Conservation (phyloP, 495 filamentous ascomycete genomes). For the Podospora australis region DNA sequence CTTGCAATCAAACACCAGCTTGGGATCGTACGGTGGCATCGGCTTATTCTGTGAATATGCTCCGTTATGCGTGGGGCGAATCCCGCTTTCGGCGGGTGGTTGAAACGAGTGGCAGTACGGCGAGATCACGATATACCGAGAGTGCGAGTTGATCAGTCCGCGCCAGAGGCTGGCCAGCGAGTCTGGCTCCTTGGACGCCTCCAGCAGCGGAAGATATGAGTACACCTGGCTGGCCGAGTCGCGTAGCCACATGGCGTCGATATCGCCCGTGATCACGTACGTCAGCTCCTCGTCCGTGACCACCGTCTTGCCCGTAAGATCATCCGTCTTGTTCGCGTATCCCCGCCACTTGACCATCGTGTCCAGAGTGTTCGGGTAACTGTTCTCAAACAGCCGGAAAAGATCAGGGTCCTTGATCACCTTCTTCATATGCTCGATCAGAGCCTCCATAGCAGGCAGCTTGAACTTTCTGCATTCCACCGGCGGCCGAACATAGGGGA, state of each 20-base stretch:
- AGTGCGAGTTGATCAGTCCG: slow-evolving; percentile 54
- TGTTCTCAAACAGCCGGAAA: slow-evolving; percentile 55
- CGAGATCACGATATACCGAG: slow-evolving; percentile 49
- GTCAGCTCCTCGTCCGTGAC: slow-evolving; percentile 55
- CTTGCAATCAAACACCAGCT: slow-evolving; percentile 56
- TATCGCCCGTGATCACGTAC: slow-evolving; percentile 59
- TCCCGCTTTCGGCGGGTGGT: slow-evolving; percentile 48
- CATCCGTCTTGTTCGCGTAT: slow-evolving; percentile 36
- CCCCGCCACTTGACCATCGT: slow-evolving; percentile 58
- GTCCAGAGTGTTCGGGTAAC: slow-evolving; percentile 56
- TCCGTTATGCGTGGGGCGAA: slow-evolving; percentile 41
- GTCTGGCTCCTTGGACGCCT: slow-evolving; percentile 41
- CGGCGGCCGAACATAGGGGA: slow-evolving; percentile 51
- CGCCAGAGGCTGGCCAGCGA: slow-evolving; percentile 55
- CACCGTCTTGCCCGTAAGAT: slow-evolving; percentile 17
- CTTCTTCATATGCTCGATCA: slow-evolving; percentile 38
- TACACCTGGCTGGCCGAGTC: slow-evolving; percentile 58
- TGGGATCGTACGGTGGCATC: slow-evolving; percentile 41
- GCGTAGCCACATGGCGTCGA: slow-evolving; percentile 62
- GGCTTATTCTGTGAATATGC: slow-evolving; percentile 43
- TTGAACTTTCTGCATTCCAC: slow-evolving; percentile 54
- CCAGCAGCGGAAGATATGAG: slow-evolving; percentile 51
- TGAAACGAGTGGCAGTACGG: slow-evolving; percentile 61
- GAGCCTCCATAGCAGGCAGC: slow-evolving; percentile 46
- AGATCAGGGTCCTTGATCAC: slow-evolving; percentile 53